Evolutionary conservation across 2,329 filamentous ascomycete genomes (phyloP), one percentile per base, ranked within the genome.

Genomic region (Diaporthe caulivora): DNA sequence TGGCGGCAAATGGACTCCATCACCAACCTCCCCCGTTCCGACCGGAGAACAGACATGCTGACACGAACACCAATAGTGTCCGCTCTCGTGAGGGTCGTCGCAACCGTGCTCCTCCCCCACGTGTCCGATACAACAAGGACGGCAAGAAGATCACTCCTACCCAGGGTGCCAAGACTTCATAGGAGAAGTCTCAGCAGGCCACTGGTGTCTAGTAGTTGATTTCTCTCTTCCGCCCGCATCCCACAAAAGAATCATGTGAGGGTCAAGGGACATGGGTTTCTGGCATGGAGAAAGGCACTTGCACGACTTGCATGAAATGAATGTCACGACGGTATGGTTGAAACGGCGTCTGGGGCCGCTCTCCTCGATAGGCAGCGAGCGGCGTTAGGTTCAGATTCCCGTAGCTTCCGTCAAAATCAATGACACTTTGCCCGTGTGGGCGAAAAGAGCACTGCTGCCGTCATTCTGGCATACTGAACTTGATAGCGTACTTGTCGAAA

Each of bases 41-140:
- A 77, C 74, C 75, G 64, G 73, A 74, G 74, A 76, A 77, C 44
- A 77, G 24, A 74, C 76, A 54, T 78, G 81, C 86, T 88, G 83
- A 90, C 86, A 82, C 68, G 75, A 76, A 71, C 71, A 64, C 74
- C 75, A 74, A 80, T 82, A 98, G 97, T 93, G 97, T 99, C 86
- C 97, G 97, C 83, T 99, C 97, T 80, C 92, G 94, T 81, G 95
- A 94, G 84, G 97, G 97, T 83, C 96, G 97, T 87, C 97, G 97
- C 89, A 99, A 99, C 94, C 95, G 97, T 87, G 96, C 96, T 83
- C 97, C 97, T 83, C 97, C 97, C 81, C 97, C 97, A 84, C 92
- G 97, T 85, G 95, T 99, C 83, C 92, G 97, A 83, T 99, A 97
- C 95, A 99, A 99, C 94, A 98, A 98, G 93, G 97, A 99, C 85